Base-by-base conservation (phyloP, 768 basidiomycete species). In the Lactifluus hygrophoroides region DNA sequence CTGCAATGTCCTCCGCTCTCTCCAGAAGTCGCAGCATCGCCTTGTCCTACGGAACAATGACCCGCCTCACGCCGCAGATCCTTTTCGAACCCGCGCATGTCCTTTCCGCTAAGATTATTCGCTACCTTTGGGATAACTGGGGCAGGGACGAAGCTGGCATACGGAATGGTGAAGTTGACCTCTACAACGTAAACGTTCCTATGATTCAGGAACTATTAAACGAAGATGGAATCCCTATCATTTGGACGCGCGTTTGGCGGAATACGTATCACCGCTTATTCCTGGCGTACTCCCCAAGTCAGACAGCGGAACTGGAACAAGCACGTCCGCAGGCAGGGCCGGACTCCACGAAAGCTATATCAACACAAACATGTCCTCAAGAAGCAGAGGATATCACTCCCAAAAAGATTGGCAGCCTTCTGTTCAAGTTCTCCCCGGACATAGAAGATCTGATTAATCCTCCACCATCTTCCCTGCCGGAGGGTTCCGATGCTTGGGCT, bases 131-230 rank as follows among this genome's bases (percentile, higher is more conserved):
- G 88, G 68, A 80, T 13, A 84, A 91, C 68, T 95, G 93, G 93
- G 94, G 90, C 10, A 70, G 73, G 56, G 90, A 92, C 66, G 72
- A 76, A 3, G 74, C 69, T 27, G 84, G 83, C 19, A 66, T 81
- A 44, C 76, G 82, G 37, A 70, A 77, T 53, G 79, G 80, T 47
- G 84, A 88, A 67, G 82, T 93, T 32, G 90, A 90, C 68, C 74
- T 94, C 23, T 93, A 93, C 72, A 91, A 76, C 67, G 73, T 97
- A 65, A 97, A 97, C 71, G 81, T 97, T 46, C 93, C 94, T 23
- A 76, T 96, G 69, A 77, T 93, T 50, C 79, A 83, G 53, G 77
- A 74, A 27, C 77, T 89, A 28, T 71, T 88, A 46, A 71, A 76
- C 40, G 77, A 80, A 32, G 77, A 78, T 51, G 83, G 83, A 8